Percentiles rank a stretch among this genome's conserved stretches.
Conservation (phyloP, 108 stramenopile genomes). For the Conticribra weissflogii region DNA sequence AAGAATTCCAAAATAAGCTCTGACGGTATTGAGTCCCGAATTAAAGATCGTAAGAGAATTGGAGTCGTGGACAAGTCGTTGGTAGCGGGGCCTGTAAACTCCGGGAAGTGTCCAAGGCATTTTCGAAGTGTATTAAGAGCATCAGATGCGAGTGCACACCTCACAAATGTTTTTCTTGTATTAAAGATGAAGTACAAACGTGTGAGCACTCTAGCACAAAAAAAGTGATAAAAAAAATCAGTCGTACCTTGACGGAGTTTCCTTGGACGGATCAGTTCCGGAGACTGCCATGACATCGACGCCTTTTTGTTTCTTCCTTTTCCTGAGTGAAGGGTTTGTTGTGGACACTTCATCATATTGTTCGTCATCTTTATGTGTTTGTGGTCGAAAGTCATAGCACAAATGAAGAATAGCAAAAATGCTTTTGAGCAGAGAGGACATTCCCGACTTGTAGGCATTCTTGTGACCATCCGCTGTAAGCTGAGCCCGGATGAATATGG, state of each 20-base stretch:
- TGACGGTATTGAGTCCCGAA: slow-evolving; percentile 19
- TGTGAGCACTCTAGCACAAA: neutral
- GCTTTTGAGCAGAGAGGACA: slow-evolving; percentile 27
- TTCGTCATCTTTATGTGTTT: slow-evolving; percentile 5
- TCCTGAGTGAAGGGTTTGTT: slow-evolving; percentile 17
- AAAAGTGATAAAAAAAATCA: neutral
- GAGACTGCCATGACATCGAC: neutral
- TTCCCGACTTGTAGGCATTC: neutral
- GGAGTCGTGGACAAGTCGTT: neutral
- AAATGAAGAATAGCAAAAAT: slow-evolving; percentile 24
- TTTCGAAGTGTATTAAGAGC: slow-evolving; percentile 18
- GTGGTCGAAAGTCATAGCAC: slow-evolving; percentile 33
- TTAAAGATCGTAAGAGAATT: slow-evolving; percentile 15
- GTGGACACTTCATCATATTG: neutral
- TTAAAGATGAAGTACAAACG: neutral
- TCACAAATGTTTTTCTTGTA: slow-evolving; percentile 36
- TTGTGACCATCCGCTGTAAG: neutral
- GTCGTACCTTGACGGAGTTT: slow-evolving; percentile 11
- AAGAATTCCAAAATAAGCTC: slow-evolving; percentile 30
- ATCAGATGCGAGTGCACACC: slow-evolving; percentile 43
- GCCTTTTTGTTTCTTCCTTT: slow-evolving; percentile 30
- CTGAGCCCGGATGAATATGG: slow-evolving; percentile 41
- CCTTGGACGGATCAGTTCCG: neutral
- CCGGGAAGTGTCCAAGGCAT: slow-evolving; percentile 4
- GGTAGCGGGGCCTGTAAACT: slow-evolving; percentile 2